Conservation (phyloP, 306 rosid genomes). For the Prunus armeniaca region DNA sequence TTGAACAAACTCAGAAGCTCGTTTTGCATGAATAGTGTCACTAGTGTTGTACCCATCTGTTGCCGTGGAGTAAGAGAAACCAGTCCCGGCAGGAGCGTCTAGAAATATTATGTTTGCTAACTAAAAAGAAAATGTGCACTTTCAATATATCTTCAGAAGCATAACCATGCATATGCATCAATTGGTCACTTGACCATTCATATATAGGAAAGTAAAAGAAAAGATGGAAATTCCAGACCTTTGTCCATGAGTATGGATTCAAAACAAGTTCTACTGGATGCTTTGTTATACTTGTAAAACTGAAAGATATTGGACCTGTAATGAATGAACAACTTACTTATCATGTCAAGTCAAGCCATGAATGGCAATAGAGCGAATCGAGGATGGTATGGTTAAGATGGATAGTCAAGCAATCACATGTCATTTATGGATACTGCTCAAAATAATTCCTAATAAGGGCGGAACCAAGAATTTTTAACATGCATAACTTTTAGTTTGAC, state of each 20-base stretch:
- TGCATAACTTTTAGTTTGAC: too few relatives aligned
- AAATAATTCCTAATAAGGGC: too few relatives aligned
- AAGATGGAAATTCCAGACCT: conserved; percentile 1
- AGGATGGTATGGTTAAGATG: too few relatives aligned
- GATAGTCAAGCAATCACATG: too few relatives aligned
- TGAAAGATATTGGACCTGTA: conserved; percentile 31
- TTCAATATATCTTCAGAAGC: too few relatives aligned
- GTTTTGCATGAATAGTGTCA: background rate
- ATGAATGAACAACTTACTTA: background rate
- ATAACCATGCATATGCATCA: background rate
- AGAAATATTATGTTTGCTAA: conserved; percentile 29
- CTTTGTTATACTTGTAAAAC: background rate
- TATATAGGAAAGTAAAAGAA: background rate
- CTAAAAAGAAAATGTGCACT: background rate
- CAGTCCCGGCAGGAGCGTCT: conserved; percentile 36
- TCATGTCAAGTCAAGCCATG: too few relatives aligned
- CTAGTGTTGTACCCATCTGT: conserved; percentile 6
- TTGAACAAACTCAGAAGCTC: conserved; percentile 12
- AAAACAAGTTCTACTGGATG: background rate
- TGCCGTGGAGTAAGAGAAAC: conserved; percentile 28
- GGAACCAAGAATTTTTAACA: too few relatives aligned
- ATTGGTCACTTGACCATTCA: background rate
- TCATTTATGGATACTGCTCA: too few relatives aligned
- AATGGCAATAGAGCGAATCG: too few relatives aligned
- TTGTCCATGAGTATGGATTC: conserved; percentile 38